A percentile compares a stretch with the other conserved stretches of the same genome.
These are phyloP conservation scores for Mychonastes homosphaera DNA, from an alignment of 139 green algal genomes.

Conservation along the genomic window DNA sequence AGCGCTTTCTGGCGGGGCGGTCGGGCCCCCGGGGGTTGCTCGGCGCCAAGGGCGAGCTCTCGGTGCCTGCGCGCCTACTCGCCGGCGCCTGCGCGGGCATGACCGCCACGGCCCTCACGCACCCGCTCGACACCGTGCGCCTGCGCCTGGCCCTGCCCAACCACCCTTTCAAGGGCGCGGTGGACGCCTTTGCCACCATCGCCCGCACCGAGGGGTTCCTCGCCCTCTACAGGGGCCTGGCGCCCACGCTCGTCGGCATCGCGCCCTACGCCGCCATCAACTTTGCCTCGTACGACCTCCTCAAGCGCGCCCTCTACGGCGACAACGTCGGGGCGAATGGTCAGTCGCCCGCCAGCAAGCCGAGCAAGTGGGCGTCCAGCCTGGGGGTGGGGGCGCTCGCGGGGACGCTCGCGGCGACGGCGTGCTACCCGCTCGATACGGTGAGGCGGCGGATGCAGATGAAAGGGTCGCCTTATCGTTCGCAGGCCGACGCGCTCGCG, in stretches of 20 bases:
- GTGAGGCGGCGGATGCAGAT: constrained; percentile 85
- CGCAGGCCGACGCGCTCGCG: constrained; percentile 53
- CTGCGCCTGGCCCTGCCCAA: constrained; percentile 78
- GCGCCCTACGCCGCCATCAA: constrained; percentile 93
- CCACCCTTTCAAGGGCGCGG: constrained; percentile 55
- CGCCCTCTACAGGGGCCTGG: constrained; percentile 79
- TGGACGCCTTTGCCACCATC: constrained; percentile 47
- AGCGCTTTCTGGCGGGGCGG: constrained; percentile 55
- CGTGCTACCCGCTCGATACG: constrained; percentile 88
- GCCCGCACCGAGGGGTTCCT: constrained; percentile 51
- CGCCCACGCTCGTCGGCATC: constrained; percentile 86
- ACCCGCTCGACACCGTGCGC: constrained; percentile 85
- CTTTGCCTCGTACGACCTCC: constrained; percentile 86
- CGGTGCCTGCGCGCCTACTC: constrained; percentile 47
- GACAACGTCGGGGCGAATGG: constrained; percentile 24
- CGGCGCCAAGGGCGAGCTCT: constrained; percentile 49
- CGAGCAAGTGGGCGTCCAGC: neutral
- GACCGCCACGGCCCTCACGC: constrained; percentile 87
- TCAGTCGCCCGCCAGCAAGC: neutral
- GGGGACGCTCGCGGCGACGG: constrained; percentile 33
- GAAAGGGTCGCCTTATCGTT: constrained; percentile 64
- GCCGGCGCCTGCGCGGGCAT: constrained; percentile 84
- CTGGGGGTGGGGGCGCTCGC: neutral
- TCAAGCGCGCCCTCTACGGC: constrained; percentile 64
- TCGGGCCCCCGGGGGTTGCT: no score